These are phyloP conservation scores for Talaromyces trachyspermus DNA, from an alignment of 495 filamentous ascomycete genomes.

Conservation along the genomic window DNA sequence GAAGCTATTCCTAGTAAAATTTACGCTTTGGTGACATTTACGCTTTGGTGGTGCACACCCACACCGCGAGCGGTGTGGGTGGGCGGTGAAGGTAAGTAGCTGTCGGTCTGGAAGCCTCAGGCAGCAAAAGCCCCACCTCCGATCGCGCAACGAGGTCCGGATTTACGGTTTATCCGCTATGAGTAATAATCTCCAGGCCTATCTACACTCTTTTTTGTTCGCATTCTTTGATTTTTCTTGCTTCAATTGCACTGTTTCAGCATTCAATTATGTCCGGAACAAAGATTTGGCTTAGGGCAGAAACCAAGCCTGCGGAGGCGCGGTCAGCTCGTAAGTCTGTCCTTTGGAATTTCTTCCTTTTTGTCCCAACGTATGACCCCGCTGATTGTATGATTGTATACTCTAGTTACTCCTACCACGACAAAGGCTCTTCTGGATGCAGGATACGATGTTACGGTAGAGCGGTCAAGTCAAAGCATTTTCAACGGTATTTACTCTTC, in stretches of 20 bases:
- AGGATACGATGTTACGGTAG: conserved; percentile 78
- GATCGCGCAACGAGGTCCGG: conserved; percentile 5
- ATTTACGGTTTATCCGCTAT: conserved; percentile 5
- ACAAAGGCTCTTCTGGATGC: conserved; percentile 72
- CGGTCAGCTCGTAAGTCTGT: conserved; percentile 37
- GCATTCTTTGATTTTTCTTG: not conserved
- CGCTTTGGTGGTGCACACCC: no score
- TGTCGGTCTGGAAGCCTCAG: not conserved
- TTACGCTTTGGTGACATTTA: no score
- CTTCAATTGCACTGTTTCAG: conserved; percentile 4
- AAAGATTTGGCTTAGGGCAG: conserved; percentile 43
- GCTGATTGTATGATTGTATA: not conserved
- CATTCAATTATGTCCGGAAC: conserved; percentile 28
- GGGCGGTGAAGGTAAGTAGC: no score
- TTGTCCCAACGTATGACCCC: not conserved
- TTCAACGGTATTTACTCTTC: conserved; percentile 55
- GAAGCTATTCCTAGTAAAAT: no score
- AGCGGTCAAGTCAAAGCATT: conserved; percentile 72
- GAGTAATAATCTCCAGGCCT: conserved; percentile 1
- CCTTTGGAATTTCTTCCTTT: conserved; percentile 2
- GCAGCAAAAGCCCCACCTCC: not conserved
- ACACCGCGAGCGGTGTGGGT: no score
- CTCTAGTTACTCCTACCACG: conserved; percentile 56
- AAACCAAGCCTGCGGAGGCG: conserved; percentile 43
- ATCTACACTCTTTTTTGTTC: not conserved